Base-by-base conservation (phyloP, 306 rosid genomes). In the Trifolium fragiferum region DNA sequence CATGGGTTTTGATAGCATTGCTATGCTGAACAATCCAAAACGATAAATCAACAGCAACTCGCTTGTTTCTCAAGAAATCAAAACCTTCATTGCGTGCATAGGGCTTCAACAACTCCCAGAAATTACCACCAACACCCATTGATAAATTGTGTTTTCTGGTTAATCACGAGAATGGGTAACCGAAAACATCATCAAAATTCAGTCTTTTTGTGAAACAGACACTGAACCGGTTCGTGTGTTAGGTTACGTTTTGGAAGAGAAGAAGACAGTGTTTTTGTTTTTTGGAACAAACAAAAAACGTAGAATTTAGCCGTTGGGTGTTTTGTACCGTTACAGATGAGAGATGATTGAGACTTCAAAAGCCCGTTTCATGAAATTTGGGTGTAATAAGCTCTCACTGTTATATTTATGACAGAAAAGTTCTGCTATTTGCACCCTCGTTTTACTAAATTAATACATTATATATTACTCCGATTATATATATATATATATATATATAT, bases 1-100 rank as follows among this genome's bases (percentile, higher is more conserved):
- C 93, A 74, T 66, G 53, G 58, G 65, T 30, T 72, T 85, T 90
- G 46, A 94, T 69, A 3, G 96, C 97, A 75, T 84, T 88, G 79
- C 85, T 89, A 47, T 90, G 97, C 82, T 88, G 93, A 19, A 94
- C 91, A 63, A 94, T 90, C 98, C 97, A 94, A 76, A 86, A 86
- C 14, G 97, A 90, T 23, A 94, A 94, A 81, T 94, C 98, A 40
- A 94, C 87, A 49, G 96, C 98, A 43, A 94, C 93, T 50, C 98
- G 96, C 85, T 94, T 94, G 93, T 94, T 82, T 75, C 93, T 87
- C 76, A 91, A 87, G 89, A 91, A 94, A 86, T 94, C 95, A 59
- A 87, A 87, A 60, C 92, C 96, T 84, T 90, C 92, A 70, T 66
- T 68, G 33, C 87, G 88, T 25, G 89, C 85, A 62, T 86, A 89